These are phyloP conservation scores for Gomphus bonarii DNA, from an alignment of 1,284 basidiomycete genomes.

Conservation along the genomic window DNA sequence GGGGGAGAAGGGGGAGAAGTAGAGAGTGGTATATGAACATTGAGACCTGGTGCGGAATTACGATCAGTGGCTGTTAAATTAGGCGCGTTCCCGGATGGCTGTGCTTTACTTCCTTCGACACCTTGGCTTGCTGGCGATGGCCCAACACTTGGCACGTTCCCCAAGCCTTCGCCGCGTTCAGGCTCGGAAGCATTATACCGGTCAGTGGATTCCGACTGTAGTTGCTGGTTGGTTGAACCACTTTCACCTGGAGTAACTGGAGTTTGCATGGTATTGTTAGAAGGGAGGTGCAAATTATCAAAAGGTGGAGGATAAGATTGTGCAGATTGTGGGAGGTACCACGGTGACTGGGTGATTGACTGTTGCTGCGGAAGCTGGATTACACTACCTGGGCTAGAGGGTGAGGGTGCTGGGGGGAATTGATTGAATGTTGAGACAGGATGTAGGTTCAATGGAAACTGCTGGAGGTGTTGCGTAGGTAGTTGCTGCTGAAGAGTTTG, in stretches of 20 bases:
- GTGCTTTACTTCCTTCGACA: background rate
- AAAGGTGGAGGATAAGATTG: conserved; percentile 33
- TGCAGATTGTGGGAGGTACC: conserved; percentile 23
- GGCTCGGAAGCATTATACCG: conserved; percentile 42
- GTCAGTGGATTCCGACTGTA: conserved; percentile 24
- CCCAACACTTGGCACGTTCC: conserved; percentile 20
- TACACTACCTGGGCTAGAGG: background rate
- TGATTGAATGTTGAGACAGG: background rate
- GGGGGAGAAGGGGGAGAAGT: conserved; percentile 21
- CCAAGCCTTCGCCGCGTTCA: conserved; percentile 36
- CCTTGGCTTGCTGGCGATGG: background rate
- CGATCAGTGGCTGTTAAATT: conserved; percentile 18
- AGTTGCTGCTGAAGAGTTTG: background rate
- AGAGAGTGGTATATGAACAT: conserved; percentile 21
- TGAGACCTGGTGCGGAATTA: conserved; percentile 20
- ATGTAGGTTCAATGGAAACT: background rate
- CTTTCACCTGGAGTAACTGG: conserved; percentile 16
- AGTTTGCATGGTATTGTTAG: conserved; percentile 18
- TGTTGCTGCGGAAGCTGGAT: background rate
- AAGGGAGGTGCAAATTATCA: conserved; percentile 27
- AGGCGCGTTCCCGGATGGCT: background rate
- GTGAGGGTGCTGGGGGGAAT: background rate
- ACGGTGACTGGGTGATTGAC: conserved; percentile 25
- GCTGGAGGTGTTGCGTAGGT: background rate
- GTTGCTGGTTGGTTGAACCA: conserved; percentile 6